Evolutionary conservation across 2,329 filamentous ascomycete genomes (phyloP), one percentile per base, ranked within the genome.

Genomic region (Myriosclerotinia duriaeana): DNA sequence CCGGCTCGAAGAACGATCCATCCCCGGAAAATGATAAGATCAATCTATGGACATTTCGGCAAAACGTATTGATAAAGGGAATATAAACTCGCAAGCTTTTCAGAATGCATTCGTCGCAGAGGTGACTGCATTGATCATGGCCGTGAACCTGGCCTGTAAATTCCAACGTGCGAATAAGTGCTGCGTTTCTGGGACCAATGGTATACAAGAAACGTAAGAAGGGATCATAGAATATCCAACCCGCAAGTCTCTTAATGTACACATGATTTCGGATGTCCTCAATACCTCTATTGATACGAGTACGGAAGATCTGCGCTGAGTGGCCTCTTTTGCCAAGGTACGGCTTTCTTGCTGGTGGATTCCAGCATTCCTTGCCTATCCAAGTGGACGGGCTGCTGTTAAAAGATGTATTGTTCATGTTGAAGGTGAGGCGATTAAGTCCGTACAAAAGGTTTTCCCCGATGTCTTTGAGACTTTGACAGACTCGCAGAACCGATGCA

Each of bases 141-240:
- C 52, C 17, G 5, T 7, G 26, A 34, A 34, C 22, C 4, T 15
- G 3, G 12, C 52, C 52, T 1, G 30, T 6, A 17, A 53, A 53
- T 34, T 20, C 15, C 22, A 53, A 20, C 0, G 34, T 58, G 17
- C 59, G 66, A n/a, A 70, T 48, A 14, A 55, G 52, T 14, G 48
- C 46, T 1, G 69, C 48, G 20, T 70, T 70, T 6, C n/a, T 20
- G 3, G 60, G 46, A 9, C 69, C 68, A 38, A 71, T 71, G 0
- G 60, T 53, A 53, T 67, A 65, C 5, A 69, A 17, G 42, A 68
- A 71, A 36, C 70, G 53, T 1, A 69, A 53, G 54, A 71, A 71
- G 5, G 38, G 55, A n/a, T 69, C 67, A 34, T 64, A 61, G 20
- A 67, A 69, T 0, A 66, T 36, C 69, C 68, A 71, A 1, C 68